phyloP scores from a whole-genome alignment of 2,329 filamentous ascomycete species.

The Cryphonectria naterciae region DNA sequence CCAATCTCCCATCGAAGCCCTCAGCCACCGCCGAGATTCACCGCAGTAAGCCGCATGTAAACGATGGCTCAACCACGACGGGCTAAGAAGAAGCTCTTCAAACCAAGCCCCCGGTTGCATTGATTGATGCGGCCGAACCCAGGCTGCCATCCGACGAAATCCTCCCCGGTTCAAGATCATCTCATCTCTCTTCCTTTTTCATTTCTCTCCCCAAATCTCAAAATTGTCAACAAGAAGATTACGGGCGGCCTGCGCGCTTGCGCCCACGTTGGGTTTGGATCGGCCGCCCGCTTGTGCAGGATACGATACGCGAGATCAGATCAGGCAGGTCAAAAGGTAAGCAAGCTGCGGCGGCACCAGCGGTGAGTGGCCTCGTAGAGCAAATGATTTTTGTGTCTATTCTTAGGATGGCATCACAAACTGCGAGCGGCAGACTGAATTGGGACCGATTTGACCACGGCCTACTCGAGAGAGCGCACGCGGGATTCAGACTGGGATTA shows the following conservation, averaged over 20 bases:
- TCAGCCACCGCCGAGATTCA: not conserved
- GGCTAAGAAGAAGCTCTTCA: not conserved
- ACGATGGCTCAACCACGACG: not conserved
- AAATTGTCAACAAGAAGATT: not conserved
- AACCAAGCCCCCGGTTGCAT: not conserved
- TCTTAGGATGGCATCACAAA: not conserved
- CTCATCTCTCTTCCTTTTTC: not conserved
- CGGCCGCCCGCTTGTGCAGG: not conserved
- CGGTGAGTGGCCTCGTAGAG: not conserved
- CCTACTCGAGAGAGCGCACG: not conserved
- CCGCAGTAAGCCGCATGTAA: not conserved
- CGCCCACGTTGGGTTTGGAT: not conserved
- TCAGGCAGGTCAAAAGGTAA: not conserved
- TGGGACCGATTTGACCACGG: not conserved
- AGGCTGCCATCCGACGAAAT: not conserved
- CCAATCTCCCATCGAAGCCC: not conserved
- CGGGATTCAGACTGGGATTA: not conserved
- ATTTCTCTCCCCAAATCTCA: too few relatives aligned
- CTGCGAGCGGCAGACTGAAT: not conserved
- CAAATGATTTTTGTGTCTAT: not conserved
- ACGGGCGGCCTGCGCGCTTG: not conserved
- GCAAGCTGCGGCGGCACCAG: not conserved
- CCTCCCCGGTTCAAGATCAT: not conserved
- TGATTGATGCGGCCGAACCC: not conserved
- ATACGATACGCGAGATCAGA: not conserved